Percentiles rank a stretch among this genome's conserved stretches.
These are phyloP conservation scores for Suillus fuscotomentosus DNA, from an alignment of 768 basidiomycete species.

Conservation along the genomic window DNA sequence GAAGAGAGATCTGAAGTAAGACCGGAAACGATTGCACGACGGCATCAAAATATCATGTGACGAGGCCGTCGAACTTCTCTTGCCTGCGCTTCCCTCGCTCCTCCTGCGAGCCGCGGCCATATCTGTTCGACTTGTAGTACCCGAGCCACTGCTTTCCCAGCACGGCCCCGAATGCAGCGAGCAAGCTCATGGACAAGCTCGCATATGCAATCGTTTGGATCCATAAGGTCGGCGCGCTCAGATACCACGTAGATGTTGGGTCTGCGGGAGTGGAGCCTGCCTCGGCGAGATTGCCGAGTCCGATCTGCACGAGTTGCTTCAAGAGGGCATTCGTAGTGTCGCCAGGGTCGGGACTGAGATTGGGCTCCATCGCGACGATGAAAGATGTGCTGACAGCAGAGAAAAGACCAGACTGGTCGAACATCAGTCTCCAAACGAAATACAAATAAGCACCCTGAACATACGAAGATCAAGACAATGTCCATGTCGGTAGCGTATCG, in stretches of 20 bases:
- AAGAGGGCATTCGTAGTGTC: constrained; percentile 13
- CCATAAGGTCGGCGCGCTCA: not conserved
- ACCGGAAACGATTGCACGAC: constrained; percentile 11
- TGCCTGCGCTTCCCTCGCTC: constrained; percentile 10
- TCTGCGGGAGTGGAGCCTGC: not conserved
- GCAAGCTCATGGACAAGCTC: constrained; percentile 11
- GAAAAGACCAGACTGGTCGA: constrained; percentile 13
- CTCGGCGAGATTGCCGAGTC: constrained; percentile 3
- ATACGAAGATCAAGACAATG: constrained; percentile 20
- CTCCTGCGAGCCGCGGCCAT: constrained; percentile 5
- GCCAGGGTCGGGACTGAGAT: constrained; percentile 10
- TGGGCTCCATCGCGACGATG: constrained; percentile 8
- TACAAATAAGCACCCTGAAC: not conserved
- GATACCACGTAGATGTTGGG: not conserved
- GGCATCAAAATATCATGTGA: constrained; percentile 11
- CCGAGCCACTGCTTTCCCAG: constrained; percentile 17
- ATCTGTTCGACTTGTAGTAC: not conserved
- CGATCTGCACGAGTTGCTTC: constrained; percentile 7
- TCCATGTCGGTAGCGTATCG: constrained; percentile 16
- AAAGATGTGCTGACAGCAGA: constrained; percentile 12
- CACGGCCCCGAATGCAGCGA: constrained; percentile 15
- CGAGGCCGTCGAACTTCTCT: constrained; percentile 8
- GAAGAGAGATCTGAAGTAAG: constrained; percentile 11
- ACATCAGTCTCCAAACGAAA: not conserved
- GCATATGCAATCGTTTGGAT: constrained; percentile 11